Base-by-base conservation (phyloP, 495 filamentous ascomycete genomes). In the Penicillium parvum region DNA sequence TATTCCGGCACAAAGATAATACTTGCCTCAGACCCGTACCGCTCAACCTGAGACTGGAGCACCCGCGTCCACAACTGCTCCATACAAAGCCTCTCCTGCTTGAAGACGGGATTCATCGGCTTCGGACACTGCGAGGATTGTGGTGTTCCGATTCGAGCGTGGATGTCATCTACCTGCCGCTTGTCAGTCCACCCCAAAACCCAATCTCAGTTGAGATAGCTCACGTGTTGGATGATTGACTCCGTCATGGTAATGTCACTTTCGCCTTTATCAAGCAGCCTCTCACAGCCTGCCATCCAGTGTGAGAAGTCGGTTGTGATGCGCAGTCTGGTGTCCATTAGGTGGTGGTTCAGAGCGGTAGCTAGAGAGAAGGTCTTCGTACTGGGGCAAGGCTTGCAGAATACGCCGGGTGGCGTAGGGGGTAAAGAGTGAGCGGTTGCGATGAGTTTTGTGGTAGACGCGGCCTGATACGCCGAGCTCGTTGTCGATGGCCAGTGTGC, bases 1-100 rank as follows among this genome's bases (percentile, higher is more conserved):
- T 63, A 63, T 49, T 63, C 60, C 9, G 60, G 60, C 5, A 63
- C 60, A 23, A 54, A 60, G 3, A 49, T 54, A 11, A 63, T 49
- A 2, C 18, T 43, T 2, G 29, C 14, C n/a, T 53, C 18, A 1
- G 52, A 11, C n/a, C 50, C 17, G 37, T 51, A 30, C 40, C 6
- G 37, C 37, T 39, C 16, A 21, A 47, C 30, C 7, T 27, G 40
- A n/a, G 17, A 18, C 25, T 51, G 34, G 11, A 63, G 37, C 20
- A 60, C 47, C 7, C 46, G 37, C 9, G 34, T 46, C 60, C 60
- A 63, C 3, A 52, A 20, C 11, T 44, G 50, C 26, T 63, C 57
- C 28, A 63, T 55, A 16, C 50, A 63, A 4, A 42, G n/a, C 33
- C 52, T 42, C 30, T 63, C 60, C 22, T 52, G 27, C 12, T 47